Evolutionary conservation across 2,329 filamentous ascomycete genomes (phyloP), one percentile per base, ranked within the genome.

Genomic region (Chrysoporthe deuterocubensis): DNA sequence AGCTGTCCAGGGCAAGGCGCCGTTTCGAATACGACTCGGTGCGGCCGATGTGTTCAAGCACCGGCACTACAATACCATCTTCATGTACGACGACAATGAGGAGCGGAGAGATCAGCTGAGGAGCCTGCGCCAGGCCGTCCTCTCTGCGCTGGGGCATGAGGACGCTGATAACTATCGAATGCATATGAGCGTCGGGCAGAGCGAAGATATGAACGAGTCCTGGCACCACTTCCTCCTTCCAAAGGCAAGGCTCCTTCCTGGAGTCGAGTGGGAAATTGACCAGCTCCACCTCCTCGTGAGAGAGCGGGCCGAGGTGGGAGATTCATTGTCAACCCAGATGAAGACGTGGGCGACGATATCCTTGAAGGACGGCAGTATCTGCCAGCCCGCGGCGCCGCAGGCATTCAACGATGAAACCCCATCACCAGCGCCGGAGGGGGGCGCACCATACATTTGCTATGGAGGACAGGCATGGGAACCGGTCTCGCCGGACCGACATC

Each of bases 121-220:
- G 4, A 57, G 73, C 44, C 73, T 87, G 66, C 76, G 79, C 21
- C 69, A 72, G 6, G 54, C 67, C 2, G 70, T 85, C 9, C 71
- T 82, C n/a, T 66, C 66, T 4, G 76, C 77, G 7, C 1, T 72
- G 87, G 18, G 77, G 78, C 76, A 77, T 50, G 43, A 67, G 4
- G 68, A 68, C 4, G 66, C 71, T 13, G 70, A 70, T 3, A 62
- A 67, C 0, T 84, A 80, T 68, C 78, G 75, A 14, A 79, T 82
- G 72, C 88, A 91, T 74, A 76, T 91, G 76, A 90, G 87, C 0
- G 77, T 91, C 34, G 89, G 85, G 0, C 88, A 91, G 72, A 86
- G 81, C 54, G 80, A 84, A 46, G 81, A 86, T 34, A 71, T 77
- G 11, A 74, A 77, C 4, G 76, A 79, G 5, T 78, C 81, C 21